Percentiles rank a stretch among this genome's conserved stretches.
These are phyloP conservation scores for Backusella circina DNA, from an alignment of 192 early-diverging fungal genomes.

Conservation along the genomic window DNA sequence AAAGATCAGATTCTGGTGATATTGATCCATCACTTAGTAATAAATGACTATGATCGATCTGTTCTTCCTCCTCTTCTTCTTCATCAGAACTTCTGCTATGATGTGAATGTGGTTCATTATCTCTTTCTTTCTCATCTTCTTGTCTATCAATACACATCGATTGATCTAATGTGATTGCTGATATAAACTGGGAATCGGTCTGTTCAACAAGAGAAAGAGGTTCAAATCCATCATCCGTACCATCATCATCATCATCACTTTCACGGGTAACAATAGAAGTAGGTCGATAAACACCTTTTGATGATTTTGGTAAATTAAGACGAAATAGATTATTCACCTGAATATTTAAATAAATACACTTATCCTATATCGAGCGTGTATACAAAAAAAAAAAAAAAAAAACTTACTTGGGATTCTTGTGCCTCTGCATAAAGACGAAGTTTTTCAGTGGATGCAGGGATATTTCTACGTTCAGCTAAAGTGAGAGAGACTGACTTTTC, in stretches of 20 bases:
- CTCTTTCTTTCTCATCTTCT: background rate
- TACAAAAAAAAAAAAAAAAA: background rate
- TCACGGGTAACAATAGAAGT: background rate
- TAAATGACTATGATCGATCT: background rate
- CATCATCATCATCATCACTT: background rate
- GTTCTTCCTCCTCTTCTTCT: background rate
- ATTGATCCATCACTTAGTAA: background rate
- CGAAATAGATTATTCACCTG: background rate
- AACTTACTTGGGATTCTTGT: constrained; percentile 2
- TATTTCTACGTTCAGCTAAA: constrained; percentile 32
- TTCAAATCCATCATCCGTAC: background rate
- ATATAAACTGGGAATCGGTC: background rate
- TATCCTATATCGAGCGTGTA: no score
- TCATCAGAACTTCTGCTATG: background rate
- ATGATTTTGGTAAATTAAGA: background rate
- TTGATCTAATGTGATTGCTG: background rate
- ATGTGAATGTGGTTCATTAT: background rate
- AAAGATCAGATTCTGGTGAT: background rate
- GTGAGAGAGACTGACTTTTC: constrained; percentile 19
- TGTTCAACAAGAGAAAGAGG: background rate
- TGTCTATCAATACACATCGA: background rate
- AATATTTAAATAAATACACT: no score
- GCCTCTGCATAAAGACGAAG: constrained; percentile 14
- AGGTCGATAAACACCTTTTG: background rate
- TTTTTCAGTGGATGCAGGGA: constrained; percentile 32